These are phyloP conservation scores for Madurella fahalii DNA, from an alignment of 2,329 filamentous ascomycete species.

Conservation along the genomic window DNA sequence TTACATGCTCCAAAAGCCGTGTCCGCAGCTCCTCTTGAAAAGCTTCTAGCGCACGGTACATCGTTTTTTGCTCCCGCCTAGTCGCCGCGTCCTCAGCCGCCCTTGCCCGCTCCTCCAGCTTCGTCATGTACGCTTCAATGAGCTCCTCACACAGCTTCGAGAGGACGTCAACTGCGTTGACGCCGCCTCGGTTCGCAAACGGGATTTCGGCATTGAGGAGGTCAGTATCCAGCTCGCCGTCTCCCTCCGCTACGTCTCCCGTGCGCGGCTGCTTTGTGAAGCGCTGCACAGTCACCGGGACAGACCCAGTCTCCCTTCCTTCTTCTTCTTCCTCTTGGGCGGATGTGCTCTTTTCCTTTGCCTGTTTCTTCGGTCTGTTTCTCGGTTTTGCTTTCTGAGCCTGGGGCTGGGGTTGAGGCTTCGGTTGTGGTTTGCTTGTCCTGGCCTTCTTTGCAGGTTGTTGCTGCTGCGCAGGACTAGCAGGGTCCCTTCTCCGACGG, in stretches of 20 bases:
- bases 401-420: constrained; percentile 5
- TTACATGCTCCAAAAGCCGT: constrained; percentile 55
- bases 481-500: constrained; percentile 40
- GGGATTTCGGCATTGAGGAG: constrained; percentile 50
- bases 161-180: constrained; percentile 61
- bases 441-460: constrained; percentile 23
- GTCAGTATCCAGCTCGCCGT: constrained; percentile 40
- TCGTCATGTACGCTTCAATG: constrained; percentile 46
- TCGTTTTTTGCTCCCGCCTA: constrained; percentile 52
- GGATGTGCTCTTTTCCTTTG: constrained; percentile 15
- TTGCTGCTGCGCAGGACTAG: constrained; percentile 38
- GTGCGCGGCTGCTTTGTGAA: constrained; percentile 47
- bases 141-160: constrained; percentile 59
- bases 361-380: constrained; percentile 17
- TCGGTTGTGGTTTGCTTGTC: constrained; percentile 14
- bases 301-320: constrained; percentile 30
- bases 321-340: constrained; percentile 14
- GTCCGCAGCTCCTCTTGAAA: constrained; percentile 55
- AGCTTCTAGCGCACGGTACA: constrained; percentile 53
- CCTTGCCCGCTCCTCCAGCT: constrained; percentile 41
- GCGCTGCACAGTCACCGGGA: constrained; percentile 59
- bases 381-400: constrained; percentile 1
- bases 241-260: constrained; percentile 39
- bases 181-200: constrained; percentile 49
- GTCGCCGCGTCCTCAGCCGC: constrained; percentile 43